Conservation (phyloP, 805 yeast genomes). For the Lachancea waltii region DNA sequence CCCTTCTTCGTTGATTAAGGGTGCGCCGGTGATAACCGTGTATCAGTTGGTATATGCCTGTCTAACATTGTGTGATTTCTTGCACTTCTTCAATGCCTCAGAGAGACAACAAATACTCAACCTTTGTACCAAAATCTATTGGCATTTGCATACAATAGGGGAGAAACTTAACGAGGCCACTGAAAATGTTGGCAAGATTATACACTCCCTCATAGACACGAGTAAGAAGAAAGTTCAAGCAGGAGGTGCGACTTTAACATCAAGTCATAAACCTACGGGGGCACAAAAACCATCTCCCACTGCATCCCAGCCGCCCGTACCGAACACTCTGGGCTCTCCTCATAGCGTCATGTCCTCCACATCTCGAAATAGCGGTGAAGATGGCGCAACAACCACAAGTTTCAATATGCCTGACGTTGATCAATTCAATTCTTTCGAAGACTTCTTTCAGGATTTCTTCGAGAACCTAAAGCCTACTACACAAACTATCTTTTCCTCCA, state of each 20-base stretch:
- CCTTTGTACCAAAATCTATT: constrained; percentile 46
- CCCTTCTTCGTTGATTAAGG: constrained; percentile 43
- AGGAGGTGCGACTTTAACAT: constrained; percentile 2
- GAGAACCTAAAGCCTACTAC: constrained; percentile 32
- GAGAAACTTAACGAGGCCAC: constrained; percentile 53
- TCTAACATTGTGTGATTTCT: constrained; percentile 44
- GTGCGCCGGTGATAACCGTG: constrained; percentile 48
- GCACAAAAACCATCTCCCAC: neutral
- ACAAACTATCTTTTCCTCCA: constrained; percentile 25
- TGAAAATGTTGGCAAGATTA: constrained; percentile 51
- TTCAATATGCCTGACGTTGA: constrained; percentile 40
- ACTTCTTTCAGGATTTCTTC: constrained; percentile 47
- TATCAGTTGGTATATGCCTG: constrained; percentile 51
- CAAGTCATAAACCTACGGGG: neutral
- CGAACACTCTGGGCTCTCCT: constrained; percentile 1
- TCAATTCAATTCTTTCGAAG: constrained; percentile 47
- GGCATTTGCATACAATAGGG: constrained; percentile 54
- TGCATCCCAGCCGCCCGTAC: neutral
- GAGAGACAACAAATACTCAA: constrained; percentile 39
- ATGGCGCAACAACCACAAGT: constrained; percentile 6
- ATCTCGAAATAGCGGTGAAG: constrained; percentile 10
- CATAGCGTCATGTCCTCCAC: constrained; percentile 5
- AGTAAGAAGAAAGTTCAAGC: constrained; percentile 29
- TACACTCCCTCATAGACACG: constrained; percentile 44
- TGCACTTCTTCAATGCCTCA: constrained; percentile 35